phyloP scores from a whole-genome alignment of 1,139 yeast genomes.

The Protomyces inouyei region DNA sequence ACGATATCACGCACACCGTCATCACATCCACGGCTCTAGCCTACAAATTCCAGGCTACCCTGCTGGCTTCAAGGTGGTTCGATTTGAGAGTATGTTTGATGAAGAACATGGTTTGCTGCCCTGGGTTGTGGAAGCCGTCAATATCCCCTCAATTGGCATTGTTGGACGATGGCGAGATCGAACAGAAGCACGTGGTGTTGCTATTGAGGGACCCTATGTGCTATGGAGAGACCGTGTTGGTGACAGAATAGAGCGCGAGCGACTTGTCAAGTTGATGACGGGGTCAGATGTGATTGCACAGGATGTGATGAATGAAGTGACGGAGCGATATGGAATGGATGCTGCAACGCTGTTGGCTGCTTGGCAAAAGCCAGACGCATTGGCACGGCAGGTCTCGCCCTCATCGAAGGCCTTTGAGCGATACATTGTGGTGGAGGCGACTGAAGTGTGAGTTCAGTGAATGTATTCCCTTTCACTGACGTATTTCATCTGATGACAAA shows the following conservation, averaged over 20 bases:
- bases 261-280: neutral
- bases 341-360: neutral
- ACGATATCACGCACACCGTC: neutral
- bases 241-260: neutral
- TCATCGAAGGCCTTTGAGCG: neutral
- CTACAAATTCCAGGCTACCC: conserved; percentile 3
- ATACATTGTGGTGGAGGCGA: neutral
- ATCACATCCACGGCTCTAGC: neutral
- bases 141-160: conserved; percentile 14
- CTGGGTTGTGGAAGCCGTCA: conserved; percentile 20
- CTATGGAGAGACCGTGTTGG: conserved; percentile 14
- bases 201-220: conserved; percentile 16
- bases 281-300: no score
- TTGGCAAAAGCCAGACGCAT: neutral
- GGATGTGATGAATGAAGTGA: neutral
- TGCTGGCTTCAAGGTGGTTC: conserved; percentile 16
- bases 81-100: conserved; percentile 13
- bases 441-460: no score
- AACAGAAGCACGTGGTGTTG: conserved; percentile 7
- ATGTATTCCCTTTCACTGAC: no score
- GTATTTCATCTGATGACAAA: no score
- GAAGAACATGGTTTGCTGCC: conserved; percentile 13
- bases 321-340: neutral
- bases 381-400: neutral
- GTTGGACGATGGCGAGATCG: conserved; percentile 22